These are phyloP conservation scores for Fusarium fujikuroi DNA, from an alignment of 2,329 filamentous ascomycete species.

Conservation along the genomic window DNA sequence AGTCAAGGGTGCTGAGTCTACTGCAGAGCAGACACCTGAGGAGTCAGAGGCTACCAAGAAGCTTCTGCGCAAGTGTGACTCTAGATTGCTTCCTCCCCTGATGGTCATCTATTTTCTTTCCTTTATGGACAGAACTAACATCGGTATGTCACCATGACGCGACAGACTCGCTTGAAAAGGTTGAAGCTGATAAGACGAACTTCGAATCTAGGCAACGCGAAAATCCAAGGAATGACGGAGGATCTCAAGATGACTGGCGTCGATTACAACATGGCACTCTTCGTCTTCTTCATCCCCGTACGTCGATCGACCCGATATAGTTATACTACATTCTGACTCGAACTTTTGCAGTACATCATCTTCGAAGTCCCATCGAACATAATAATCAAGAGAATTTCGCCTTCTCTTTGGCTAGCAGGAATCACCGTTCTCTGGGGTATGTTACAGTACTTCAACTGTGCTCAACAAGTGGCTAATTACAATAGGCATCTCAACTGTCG, in stretches of 20 bases:
- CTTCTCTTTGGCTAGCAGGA: slow-evolving; percentile 1
- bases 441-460: too few species aligned
- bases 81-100: slow-evolving; percentile 64
- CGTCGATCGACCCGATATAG: accelerated
- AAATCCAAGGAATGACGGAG: slow-evolving; percentile 42
- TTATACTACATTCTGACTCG: neutral
- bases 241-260: slow-evolving; percentile 42
- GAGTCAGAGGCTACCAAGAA: neutral
- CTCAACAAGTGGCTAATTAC: too few species aligned
- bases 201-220: slow-evolving; percentile 26
- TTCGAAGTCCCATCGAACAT: slow-evolving; percentile 29
- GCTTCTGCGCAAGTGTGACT: slow-evolving; percentile 72
- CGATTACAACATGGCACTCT: slow-evolving; percentile 67
- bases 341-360: neutral
- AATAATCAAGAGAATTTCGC: slow-evolving; percentile 10
- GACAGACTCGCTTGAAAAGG: accelerated
- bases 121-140: slow-evolving; percentile 44
- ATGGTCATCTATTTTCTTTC: slow-evolving; percentile 42
- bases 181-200: neutral
- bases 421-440: slow-evolving; percentile 8
- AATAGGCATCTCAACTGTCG: neutral
- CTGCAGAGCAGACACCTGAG: neutral
- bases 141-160: neutral
- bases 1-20: neutral
- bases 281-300: slow-evolving; percentile 15